Conservation (phyloP, 768 basidiomycete species). For the Naganishia antarctica region DNA sequence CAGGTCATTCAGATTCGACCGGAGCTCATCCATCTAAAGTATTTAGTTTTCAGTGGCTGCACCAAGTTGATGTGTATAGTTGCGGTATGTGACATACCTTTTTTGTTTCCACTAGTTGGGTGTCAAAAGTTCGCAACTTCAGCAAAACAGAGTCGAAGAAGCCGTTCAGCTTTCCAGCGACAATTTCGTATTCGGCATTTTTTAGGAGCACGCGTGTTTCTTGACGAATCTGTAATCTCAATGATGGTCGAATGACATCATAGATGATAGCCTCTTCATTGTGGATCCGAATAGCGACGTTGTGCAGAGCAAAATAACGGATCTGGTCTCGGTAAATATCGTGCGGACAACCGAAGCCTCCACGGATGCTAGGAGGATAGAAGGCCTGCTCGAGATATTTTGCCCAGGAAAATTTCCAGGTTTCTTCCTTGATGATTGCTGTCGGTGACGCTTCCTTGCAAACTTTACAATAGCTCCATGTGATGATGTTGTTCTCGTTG, state of each 20-base stretch:
- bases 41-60: neutral
- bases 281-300: constrained; percentile 62
- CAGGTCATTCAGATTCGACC: constrained; percentile 50
- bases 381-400: constrained; percentile 95
- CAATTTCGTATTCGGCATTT: constrained; percentile 77
- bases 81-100: constrained; percentile 29
- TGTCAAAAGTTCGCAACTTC: constrained; percentile 47
- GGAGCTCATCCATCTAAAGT: constrained; percentile 35
- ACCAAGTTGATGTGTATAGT: neutral
- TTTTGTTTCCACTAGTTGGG: constrained; percentile 42
- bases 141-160: constrained; percentile 53
- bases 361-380: constrained; percentile 78
- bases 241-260: constrained; percentile 83
- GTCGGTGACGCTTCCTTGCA: constrained; percentile 81
- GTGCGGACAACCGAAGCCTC: constrained; percentile 83
- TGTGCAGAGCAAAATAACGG: constrained; percentile 74
- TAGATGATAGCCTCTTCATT: constrained; percentile 74
- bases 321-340: constrained; percentile 90
- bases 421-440: constrained; percentile 85
- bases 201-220: constrained; percentile 84
- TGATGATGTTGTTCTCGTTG: constrained; percentile 66
- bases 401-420: constrained; percentile 88
- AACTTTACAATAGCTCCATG: constrained; percentile 67
- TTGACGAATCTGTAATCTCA: constrained; percentile 75
- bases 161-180: constrained; percentile 64